Base-by-base conservation (phyloP, 352 stramenopile species). In the Hyaloperonospora arabidopsidis region DNA sequence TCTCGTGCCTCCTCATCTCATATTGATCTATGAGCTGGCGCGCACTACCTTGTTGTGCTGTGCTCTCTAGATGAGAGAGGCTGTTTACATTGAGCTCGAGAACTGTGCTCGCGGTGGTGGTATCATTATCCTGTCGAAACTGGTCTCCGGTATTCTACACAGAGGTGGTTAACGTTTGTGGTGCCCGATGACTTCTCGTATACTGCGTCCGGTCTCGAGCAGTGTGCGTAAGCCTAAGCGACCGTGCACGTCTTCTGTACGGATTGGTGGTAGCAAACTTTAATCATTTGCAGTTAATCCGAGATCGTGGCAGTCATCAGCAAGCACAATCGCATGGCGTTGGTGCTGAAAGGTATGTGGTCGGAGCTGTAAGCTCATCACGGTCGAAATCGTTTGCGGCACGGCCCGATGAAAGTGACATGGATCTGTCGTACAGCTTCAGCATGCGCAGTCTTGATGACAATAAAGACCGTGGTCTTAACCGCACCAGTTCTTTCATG, bases 401-500 rank as follows among this genome's bases (percentile, higher is more conserved):
- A 68, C 41, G 15, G 73, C 8, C 4, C 25, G 0, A 73, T 69
- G 43, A 76, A 78, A 19, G 35, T 48, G 2, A 49, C 49, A 19
- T 68, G 67, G 7, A 86, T 35, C 17, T 61, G 70, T 14, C 51
- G 61, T 14, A 80, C 66, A 2, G 70, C 63, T 19, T 79, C 65
- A 0, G 52, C 49, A 0, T 67, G 61, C 1, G 68, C 61, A 23
- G 83, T 70, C 0, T 84, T 39, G 12, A 73, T 46, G 5, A 84
- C 74, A 1, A 87, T 25, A 8, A 63, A 72, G 40, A 83, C 59
- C 59, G 74, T 74, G 1, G 54, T 39, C 14, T 79, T 68, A 8
- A 79, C 60, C 3, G 74, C 72, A 1, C 72, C 70, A 5, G n/a
- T 68, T 65, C 28, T 60, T 63, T 19, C 71, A 64, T 17, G 60